These are phyloP conservation scores for Blumeria hordei DNA, from an alignment of 2,329 filamentous ascomycete species.

Conservation along the genomic window DNA sequence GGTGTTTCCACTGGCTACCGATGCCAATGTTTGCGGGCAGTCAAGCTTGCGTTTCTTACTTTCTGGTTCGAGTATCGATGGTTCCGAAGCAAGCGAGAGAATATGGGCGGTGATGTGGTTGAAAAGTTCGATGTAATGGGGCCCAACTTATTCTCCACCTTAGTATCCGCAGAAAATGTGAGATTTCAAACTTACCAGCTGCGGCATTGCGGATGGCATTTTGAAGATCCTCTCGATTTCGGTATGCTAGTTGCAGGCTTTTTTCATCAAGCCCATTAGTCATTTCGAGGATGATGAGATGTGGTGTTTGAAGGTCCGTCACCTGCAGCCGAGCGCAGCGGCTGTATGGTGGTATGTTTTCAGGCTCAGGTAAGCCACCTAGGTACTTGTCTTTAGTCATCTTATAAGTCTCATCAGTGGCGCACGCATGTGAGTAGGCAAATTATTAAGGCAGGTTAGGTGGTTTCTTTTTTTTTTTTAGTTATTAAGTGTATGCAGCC, in stretches of 20 bases:
- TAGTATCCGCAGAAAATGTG: neutral
- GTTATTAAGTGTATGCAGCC: too few species aligned
- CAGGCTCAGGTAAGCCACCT: too few species aligned
- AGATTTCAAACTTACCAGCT: constrained; percentile 10
- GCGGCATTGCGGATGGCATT: constrained; percentile 13
- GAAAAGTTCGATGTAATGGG: constrained; percentile 15
- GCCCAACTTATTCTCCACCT: constrained; percentile 7
- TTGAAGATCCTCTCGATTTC: constrained; percentile 13
- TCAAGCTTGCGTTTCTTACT: constrained; percentile 15
- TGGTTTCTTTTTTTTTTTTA: too few species aligned
- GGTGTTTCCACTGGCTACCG: neutral
- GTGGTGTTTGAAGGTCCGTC: neutral
- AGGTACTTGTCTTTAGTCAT: too few species aligned
- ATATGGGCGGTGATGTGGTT: constrained; percentile 15
- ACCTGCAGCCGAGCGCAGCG: too few species aligned
- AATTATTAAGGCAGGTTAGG: too few species aligned
- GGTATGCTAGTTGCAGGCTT: constrained; percentile 13
- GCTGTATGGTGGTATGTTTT: too few species aligned
- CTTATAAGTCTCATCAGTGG: too few species aligned
- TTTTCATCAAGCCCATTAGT: constrained; percentile 9
- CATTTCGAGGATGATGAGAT: neutral
- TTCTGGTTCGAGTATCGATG: constrained; percentile 8
- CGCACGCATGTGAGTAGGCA: too few species aligned
- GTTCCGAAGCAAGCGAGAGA: constrained; percentile 4
- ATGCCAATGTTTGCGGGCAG: constrained; percentile 1